Conservation (phyloP, 495 filamentous ascomycete genomes). For the Neurospora tetrasperma region DNA sequence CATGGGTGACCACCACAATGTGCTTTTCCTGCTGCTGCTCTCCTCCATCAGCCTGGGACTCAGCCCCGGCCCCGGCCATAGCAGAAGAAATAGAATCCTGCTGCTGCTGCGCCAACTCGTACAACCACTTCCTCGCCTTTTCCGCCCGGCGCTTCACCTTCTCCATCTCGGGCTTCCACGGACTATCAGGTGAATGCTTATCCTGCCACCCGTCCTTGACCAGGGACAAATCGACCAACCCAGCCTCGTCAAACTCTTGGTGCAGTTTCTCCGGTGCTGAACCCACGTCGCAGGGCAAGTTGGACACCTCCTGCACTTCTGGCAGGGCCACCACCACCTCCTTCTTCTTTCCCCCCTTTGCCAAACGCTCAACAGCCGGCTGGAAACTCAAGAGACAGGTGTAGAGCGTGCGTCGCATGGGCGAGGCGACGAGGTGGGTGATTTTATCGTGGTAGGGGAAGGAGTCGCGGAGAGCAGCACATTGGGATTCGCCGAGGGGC, state of each 20-base stretch:
- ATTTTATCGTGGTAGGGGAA: slow-evolving; percentile 59
- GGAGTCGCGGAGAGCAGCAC: slow-evolving; percentile 43
- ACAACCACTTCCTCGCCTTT: slow-evolving; percentile 57
- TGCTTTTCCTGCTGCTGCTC: slow-evolving; percentile 30
- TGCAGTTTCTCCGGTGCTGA: slow-evolving; percentile 41
- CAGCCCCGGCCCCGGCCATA: neutral
- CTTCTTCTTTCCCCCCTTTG: too few species aligned
- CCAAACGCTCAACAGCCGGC: slow-evolving; percentile 27
- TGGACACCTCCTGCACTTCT: slow-evolving; percentile 71
- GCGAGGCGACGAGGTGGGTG: slow-evolving; percentile 69
- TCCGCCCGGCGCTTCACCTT: slow-evolving; percentile 55
- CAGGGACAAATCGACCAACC: slow-evolving; percentile 52
- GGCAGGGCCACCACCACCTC: slow-evolving; percentile 57
- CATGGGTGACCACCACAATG: slow-evolving; percentile 51
- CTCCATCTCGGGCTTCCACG: slow-evolving; percentile 46
- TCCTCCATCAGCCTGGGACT: slow-evolving; percentile 16
- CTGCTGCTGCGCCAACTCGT: slow-evolving; percentile 26
- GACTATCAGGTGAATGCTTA: slow-evolving; percentile 35
- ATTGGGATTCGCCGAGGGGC: slow-evolving; percentile 65
- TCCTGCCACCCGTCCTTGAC: slow-evolving; percentile 59
- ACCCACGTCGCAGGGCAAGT: slow-evolving; percentile 73
- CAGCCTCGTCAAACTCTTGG: slow-evolving; percentile 43
- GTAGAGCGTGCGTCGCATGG: slow-evolving; percentile 73
- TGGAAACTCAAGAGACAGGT: slow-evolving; percentile 67
- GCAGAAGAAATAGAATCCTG: neutral